phyloP scores from a whole-genome alignment of 2,329 filamentous ascomycete species.

The Coniella lustricola region DNA sequence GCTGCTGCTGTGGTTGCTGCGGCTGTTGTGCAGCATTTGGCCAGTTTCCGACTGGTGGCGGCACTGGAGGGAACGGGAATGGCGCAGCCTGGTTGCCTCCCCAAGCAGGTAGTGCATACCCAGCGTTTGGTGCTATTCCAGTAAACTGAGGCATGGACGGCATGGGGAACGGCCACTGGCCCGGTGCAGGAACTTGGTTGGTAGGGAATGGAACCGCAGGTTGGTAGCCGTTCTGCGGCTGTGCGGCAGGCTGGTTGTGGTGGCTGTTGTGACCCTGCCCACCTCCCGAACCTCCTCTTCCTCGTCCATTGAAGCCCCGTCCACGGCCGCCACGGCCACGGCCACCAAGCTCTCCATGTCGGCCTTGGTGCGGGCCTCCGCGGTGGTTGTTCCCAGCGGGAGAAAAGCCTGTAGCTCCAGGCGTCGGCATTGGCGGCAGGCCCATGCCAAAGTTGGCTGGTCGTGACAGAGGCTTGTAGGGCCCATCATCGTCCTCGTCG shows the following conservation, averaged over 20 bases:
- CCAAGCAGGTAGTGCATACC: slow-evolving; percentile 14
- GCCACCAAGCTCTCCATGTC: slow-evolving; percentile 40
- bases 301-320: slow-evolving; percentile 32
- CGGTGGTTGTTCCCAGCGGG: slow-evolving; percentile 16
- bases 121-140: slow-evolving; percentile 10
- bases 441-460: slow-evolving; percentile 55
- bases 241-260: slow-evolving; percentile 13
- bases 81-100: slow-evolving; percentile 11
- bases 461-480: slow-evolving; percentile 64
- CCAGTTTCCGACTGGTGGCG: slow-evolving; percentile 13
- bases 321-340: slow-evolving; percentile 38
- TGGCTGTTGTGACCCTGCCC: no score
- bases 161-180: slow-evolving; percentile 19
- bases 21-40: slow-evolving; percentile 3
- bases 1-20: not conserved
- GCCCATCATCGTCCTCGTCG: slow-evolving; percentile 61
- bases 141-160: slow-evolving; percentile 13
- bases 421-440: slow-evolving; percentile 37
- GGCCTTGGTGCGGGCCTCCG: slow-evolving; percentile 30
- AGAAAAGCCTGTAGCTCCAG: slow-evolving; percentile 7
- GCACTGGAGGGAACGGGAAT: slow-evolving; percentile 13
- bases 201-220: slow-evolving; percentile 21
- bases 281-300: slow-evolving; percentile 31
- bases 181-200: slow-evolving; percentile 13
- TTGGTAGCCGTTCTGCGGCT: slow-evolving; percentile 18